These are phyloP conservation scores for Uncinocarpus reesii DNA, from an alignment of 2,329 filamentous ascomycete species.

Conservation along the genomic window DNA sequence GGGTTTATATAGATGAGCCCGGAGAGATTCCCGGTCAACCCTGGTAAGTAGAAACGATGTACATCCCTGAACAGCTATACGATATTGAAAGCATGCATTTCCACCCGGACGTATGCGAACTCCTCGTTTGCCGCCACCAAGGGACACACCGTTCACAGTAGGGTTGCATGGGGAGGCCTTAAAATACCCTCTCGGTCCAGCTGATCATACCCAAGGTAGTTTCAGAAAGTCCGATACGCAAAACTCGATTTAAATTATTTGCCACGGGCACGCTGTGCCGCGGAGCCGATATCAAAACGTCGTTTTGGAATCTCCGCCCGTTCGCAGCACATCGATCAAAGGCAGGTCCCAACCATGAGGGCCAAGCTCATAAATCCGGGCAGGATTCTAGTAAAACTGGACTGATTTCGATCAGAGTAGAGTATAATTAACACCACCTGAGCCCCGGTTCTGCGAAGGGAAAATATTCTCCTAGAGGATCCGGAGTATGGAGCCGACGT, in stretches of 20 bases:
- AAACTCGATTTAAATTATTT: neutral
- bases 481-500: neutral
- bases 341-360: neutral
- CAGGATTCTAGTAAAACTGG: neutral
- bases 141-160: constrained; percentile 4
- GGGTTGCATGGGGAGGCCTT: constrained; percentile 10
- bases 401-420: neutral
- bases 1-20: constrained; percentile 14
- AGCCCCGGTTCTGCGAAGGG: neutral
- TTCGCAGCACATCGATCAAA: neutral
- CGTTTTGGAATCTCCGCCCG: neutral
- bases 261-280: neutral
- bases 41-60: constrained; percentile 3
- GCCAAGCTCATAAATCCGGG: neutral
- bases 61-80: constrained; percentile 9
- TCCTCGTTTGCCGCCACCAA: constrained; percentile 13
- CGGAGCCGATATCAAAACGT: neutral
- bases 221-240: neutral
- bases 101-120: constrained; percentile 10
- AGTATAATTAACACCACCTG: neutral
- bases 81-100: constrained; percentile 11
- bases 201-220: constrained; percentile 11
- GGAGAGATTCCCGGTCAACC: neutral
- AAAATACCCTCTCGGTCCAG: constrained; percentile 2
- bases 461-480: constrained; percentile 12